Evolutionary conservation across 2,329 filamentous ascomycete genomes (phyloP).

Genomic region (Colletotrichum sp.): DNA sequence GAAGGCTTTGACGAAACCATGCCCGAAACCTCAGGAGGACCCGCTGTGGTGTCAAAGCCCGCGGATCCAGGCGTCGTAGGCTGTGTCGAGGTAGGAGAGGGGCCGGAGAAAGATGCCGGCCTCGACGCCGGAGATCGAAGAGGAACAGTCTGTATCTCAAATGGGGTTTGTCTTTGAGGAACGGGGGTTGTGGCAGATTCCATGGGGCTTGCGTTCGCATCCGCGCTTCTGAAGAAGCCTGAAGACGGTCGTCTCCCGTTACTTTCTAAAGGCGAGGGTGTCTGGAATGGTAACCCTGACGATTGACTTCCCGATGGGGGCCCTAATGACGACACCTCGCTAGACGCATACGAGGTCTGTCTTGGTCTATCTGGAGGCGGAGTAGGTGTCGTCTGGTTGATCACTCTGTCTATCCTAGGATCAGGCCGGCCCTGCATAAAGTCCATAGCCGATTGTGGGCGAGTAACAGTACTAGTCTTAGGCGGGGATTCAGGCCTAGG

Average conservation of each 20-base stretch:
- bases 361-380: neutral
- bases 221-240: constrained; percentile 21
- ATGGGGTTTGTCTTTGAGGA: neutral
- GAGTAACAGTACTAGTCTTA: neutral
- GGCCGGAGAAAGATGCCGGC: constrained; percentile 3
- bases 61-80: neutral
- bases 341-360: constrained; percentile 1
- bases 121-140: neutral
- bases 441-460: neutral
- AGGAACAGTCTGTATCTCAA: constrained; percentile 1
- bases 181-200: neutral
- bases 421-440: neutral
- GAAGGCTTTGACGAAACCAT: neutral
- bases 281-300: constrained; percentile 25
- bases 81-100: neutral
- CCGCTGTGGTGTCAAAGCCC: neutral
- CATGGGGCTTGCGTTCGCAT: neutral
- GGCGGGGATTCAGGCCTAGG: neutral
- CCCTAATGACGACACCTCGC: constrained; percentile 30
- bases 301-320: constrained; percentile 31
- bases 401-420: neutral
- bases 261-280: constrained; percentile 32
- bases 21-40: constrained; percentile 12
- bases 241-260: constrained; percentile 4
- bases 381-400: neutral